Evolutionary conservation across 2,329 filamentous ascomycete species (phyloP), one percentile per base, ranked within the genome.

Genomic region (Aspergillus fijiensis): DNA sequence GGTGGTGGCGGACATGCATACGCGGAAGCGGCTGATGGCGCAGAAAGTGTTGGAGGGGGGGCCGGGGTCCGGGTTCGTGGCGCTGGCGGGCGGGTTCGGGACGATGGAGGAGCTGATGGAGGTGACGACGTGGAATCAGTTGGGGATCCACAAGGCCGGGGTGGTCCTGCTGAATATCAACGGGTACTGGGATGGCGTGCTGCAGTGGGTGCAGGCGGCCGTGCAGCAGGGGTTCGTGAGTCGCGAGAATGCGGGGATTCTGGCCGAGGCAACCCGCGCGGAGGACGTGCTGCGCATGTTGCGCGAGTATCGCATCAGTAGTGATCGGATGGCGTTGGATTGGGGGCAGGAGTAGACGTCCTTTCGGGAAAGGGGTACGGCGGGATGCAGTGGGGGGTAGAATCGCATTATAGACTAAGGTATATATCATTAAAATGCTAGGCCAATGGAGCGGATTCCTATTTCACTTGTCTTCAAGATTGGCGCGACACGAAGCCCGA

Each of bases 81-180:
- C 92, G 29, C 80, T 99, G 60, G 87, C 85, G 58, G 94, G 94
- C 49, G 95, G 95, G 0, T 99, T 94, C 76, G 95, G 95, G 21
- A 99, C 95, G 2, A 84, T 98, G 74, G 95, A 99, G 80, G 95
- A 99, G 81, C 82, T 98, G 61, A 93, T 97, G 82, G 95, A 99
- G 82, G 84, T 99, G 73, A 92, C 96, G 31, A 81, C 79, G 3
- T 99, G 95, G 93, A 98, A 97, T 76, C 95, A 98, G 80, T 79
- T 99, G 53, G 94, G 95, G 1, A 98, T 99, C 66, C 95, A 98
- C 77, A 83, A 83, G 68, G 82, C 84, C 53, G 90, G 89, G 3
- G 87, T 98, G 50, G 87, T 94, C 57, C 80, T 97, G 52, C 86
- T 91, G 67, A 98, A 98, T 75, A 84, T 97, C 27, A 87, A 93